Percentiles rank a stretch among this genome's conserved stretches.
Evolutionary conservation across 495 filamentous ascomycete species (phyloP).

Genomic region (Cryomyces antarcticus): DNA sequence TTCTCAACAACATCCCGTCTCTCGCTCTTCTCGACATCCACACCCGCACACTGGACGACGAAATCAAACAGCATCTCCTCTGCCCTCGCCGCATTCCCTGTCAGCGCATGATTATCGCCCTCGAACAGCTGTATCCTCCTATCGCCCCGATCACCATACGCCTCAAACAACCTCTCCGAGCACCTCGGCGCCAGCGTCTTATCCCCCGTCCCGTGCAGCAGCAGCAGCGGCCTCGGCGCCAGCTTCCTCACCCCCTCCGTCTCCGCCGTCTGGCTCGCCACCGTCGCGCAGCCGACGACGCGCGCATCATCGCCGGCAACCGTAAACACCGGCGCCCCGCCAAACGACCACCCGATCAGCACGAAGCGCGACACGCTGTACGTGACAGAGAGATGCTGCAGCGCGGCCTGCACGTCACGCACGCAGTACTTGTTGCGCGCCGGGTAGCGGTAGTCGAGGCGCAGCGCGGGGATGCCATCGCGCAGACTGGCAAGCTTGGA

Average conservation of each 20-base stretch:
- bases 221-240: constrained; percentile 16
- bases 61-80: constrained; percentile 22
- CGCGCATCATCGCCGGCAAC: constrained; percentile 17
- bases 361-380: constrained; percentile 20
- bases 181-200: constrained; percentile 14
- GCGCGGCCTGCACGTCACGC: constrained; percentile 19
- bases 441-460: constrained; percentile 25
- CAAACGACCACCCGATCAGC: constrained; percentile 27
- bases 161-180: constrained; percentile 18
- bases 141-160: constrained; percentile 17
- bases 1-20: constrained; percentile 10
- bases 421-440: constrained; percentile 17
- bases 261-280: constrained; percentile 18
- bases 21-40: constrained; percentile 3
- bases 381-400: constrained; percentile 19
- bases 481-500: constrained; percentile 21
- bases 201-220: constrained; percentile 23
- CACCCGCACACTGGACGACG: constrained; percentile 11
- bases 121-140: constrained; percentile 22
- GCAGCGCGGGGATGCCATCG: constrained; percentile 19
- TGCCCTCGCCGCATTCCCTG: constrained; percentile 14
- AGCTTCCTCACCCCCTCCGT: constrained; percentile 12
- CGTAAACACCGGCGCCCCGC: constrained; percentile 21
- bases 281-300: constrained; percentile 19
- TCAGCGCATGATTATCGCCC: constrained; percentile 23